Base-by-base conservation (phyloP, 2,329 filamentous ascomycete genomes). In the Tolypocladium inflatum region DNA sequence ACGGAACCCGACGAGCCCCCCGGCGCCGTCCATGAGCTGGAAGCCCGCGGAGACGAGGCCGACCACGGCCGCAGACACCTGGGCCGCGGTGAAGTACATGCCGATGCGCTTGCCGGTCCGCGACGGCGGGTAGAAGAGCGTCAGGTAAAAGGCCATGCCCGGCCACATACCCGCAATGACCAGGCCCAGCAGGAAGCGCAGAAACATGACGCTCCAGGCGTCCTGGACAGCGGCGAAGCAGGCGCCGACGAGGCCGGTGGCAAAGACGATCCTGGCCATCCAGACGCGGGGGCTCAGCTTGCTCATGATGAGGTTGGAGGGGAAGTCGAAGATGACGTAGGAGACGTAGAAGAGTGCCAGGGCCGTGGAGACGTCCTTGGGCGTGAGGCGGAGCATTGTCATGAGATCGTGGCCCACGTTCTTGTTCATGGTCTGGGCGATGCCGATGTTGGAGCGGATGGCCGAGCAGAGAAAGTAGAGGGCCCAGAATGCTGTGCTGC, bases 151-250 rank as follows among this genome's bases (percentile, higher is more conserved):
- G 11, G 90, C 85, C 91, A 96, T 96, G 55, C 91, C 91, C 0
- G 91, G 91, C 91, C 91, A 96, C 87, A 96, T 91, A 53, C 91
- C 91, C 1, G 91, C 91, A 69, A 92, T 92, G 30, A 96, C 91
- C 17, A 94, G 81, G 54, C 91, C 91, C 8, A 96, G 82, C 13
- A 96, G 79, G 58, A 96, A 87, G 9, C 91, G 86, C 35, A 96
- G 80, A n/a, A 96, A 78, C 82, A 93, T 92, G 65, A 96, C 79
- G 67, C 90, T 94, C 88, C 91, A 95, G 9, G 89, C 88, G 45
- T 86, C 84, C 63, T 86, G 83, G 68, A 94, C 90, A 15, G 89
- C 90, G 7, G 90, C 84, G 74, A 96, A 90, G 68, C 90, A 94
- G 56, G 85, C 81, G 0, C 91, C 91, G 55, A 96, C 90, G 50